Percentiles rank a stretch among this genome's conserved stretches.
Evolutionary conservation across 805 yeast species (phyloP).

Genomic region (Hanseniaspora nectarophila): DNA sequence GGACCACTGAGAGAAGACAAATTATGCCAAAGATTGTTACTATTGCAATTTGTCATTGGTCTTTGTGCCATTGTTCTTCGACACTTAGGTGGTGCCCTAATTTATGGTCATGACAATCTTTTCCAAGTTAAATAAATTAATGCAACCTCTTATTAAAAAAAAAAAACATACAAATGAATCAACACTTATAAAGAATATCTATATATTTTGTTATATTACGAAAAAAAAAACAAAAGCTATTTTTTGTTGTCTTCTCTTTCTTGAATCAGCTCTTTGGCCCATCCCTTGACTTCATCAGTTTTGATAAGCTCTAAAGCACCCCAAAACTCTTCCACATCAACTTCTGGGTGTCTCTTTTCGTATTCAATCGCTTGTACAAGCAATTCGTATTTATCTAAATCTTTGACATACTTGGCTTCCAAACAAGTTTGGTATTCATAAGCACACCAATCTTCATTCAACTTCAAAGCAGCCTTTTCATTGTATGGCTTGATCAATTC

Average conservation of each 20-base stretch:
- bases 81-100: slow-evolving; percentile 72
- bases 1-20: slow-evolving; percentile 85
- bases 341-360: slow-evolving; percentile 50
- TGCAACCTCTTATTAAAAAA: background rate
- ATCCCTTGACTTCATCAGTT: slow-evolving; percentile 53
- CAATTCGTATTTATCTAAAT: slow-evolving; percentile 84
- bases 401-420: slow-evolving; percentile 87
- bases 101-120: slow-evolving; percentile 82
- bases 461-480: slow-evolving; percentile 46
- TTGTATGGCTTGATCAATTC: slow-evolving; percentile 56
- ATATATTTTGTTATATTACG: no score
- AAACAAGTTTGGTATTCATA: slow-evolving; percentile 71
- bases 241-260: slow-evolving; percentile 30
- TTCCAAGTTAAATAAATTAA: slow-evolving; percentile 26
- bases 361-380: slow-evolving; percentile 73
- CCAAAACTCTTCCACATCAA: slow-evolving; percentile 60
- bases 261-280: slow-evolving; percentile 49
- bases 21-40: slow-evolving; percentile 49
- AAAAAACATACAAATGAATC: background rate
- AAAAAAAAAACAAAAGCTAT: no score
- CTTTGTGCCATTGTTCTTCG: slow-evolving; percentile 54
- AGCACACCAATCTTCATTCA: slow-evolving; percentile 68
- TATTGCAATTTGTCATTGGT: slow-evolving; percentile 56
- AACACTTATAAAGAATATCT: background rate
- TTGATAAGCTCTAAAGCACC: slow-evolving; percentile 50